A percentile compares a stretch with the other conserved stretches of the same genome.
Evolutionary conservation across 306 rosid genomes (phyloP).

Genomic region (Fagus crenata): DNA sequence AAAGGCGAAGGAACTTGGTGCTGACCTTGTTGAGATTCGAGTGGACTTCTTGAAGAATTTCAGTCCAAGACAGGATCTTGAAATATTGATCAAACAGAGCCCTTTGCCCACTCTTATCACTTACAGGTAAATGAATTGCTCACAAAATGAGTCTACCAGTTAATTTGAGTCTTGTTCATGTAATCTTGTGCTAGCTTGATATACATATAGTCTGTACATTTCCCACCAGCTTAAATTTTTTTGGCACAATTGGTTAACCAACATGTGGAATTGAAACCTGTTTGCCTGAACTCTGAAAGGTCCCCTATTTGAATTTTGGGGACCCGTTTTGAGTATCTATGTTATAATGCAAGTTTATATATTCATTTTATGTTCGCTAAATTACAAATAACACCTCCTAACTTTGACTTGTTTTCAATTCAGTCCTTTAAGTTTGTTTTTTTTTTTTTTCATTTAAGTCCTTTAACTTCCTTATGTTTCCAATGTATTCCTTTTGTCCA

Average conservation of each 20-base stretch:
- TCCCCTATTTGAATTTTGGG: neutral
- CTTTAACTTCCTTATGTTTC: no score
- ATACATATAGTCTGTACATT: neutral
- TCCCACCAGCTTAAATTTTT: neutral
- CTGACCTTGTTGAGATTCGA: constrained; percentile 56
- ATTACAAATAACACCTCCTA: no score
- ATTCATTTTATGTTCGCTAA: neutral
- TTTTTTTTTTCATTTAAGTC: no score
- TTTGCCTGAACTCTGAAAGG: neutral
- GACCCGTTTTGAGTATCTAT: neutral
- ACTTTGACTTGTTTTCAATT: no score
- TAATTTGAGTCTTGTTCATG: neutral
- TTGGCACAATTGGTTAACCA: neutral
- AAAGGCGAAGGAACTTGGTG: constrained; percentile 49
- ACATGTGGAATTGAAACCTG: neutral
- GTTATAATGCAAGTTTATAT: neutral
- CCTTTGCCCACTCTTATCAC: constrained; percentile 52
- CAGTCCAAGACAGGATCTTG: constrained; percentile 42
- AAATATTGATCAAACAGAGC: constrained; percentile 32
- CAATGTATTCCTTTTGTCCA: no score
- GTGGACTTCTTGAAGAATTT: constrained; percentile 51
- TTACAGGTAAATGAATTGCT: constrained; percentile 36
- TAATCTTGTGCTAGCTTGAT: neutral
- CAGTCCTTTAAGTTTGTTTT: no score
- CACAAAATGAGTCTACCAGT: neutral